Evolutionary conservation across 305 asterid species (phyloP), one percentile per base, ranked within the genome.

Genomic region (Fraxinus greggii): DNA sequence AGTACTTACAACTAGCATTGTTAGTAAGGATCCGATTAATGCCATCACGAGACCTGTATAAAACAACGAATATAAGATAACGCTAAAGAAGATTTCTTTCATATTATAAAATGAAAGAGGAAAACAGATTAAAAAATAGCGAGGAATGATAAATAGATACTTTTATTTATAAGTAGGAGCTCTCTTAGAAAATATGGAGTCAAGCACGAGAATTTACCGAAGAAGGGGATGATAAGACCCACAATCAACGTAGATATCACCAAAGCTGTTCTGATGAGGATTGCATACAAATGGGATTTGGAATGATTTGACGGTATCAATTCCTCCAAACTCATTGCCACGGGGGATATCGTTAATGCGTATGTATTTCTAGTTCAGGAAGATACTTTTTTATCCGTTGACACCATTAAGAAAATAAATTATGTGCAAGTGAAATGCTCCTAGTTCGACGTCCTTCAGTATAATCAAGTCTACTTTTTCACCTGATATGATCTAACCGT

Each of bases 281-380:
- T 85, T 0, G 95, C 84, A 51, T 92, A 94, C 63, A 90, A 51
- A 79, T 81, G 72, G 17, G 94, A 90, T 82, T 89, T 92, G 80
- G 74, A 36, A 32, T 81, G 87, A 83, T 86, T 85, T 0, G 93
- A 82, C 19, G 98, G 98, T 81, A 94, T 90, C 89, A 96, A 35
- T 84, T 96, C 98, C 88, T 96, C 99, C n/a, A 96, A 90, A 90
- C 99, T 86, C 97, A 93, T 82, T 7, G 98, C 99, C 82, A 96
- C 98, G 0, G 97, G 99, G 54, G 97, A 86, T 87, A 96, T 89
- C 86, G 98, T 92, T 83, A 96, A 86, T 63, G 98, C 98, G 90
- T 92, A 94, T 65, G 94, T 94, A 81, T 81, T 72, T 80, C 83
- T 78, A 36, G 85, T 91, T 87, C 88, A 90, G 91, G 92, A 88